Percentiles rank a stretch among this genome's conserved stretches.
Conservation (phyloP, 1,284 basidiomycete species). For the Fomitopsis palustris region DNA sequence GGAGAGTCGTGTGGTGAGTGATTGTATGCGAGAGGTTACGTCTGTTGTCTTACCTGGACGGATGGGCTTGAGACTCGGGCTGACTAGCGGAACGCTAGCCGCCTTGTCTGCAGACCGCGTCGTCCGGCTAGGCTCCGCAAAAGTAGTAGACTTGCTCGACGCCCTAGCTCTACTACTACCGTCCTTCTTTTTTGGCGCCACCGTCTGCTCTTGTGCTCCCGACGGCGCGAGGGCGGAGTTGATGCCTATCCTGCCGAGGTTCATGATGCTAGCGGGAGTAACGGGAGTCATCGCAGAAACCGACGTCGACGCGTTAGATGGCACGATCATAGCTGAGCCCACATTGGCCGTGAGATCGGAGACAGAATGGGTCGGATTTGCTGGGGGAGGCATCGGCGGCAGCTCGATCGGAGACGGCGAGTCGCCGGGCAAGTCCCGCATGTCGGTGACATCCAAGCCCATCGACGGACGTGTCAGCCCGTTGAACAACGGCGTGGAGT, state of each 20-base stretch:
- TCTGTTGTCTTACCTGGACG: conserved; percentile 51
- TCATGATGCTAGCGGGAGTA: conserved; percentile 87
- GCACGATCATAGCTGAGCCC: conserved; percentile 18
- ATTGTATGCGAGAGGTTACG: neutral
- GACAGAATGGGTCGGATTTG: conserved; percentile 40
- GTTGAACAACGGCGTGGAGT: conserved; percentile 61
- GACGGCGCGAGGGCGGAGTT: conserved; percentile 39
- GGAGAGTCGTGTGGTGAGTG: neutral
- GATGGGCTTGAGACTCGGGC: conserved; percentile 61
- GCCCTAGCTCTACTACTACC: conserved; percentile 25
- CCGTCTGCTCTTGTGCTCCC: conserved; percentile 14
- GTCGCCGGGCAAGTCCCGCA: conserved; percentile 40
- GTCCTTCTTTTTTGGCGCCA: conserved; percentile 7
- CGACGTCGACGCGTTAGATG: conserved; percentile 12
- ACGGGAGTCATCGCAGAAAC: conserved; percentile 57
- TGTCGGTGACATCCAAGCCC: conserved; percentile 26
- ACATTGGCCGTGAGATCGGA: conserved; percentile 14
- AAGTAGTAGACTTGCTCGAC: conserved; percentile 26
- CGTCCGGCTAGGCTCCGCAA: conserved; percentile 5
- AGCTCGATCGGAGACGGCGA: conserved; percentile 83
- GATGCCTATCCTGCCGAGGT: conserved; percentile 61
- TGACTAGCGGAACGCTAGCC: conserved; percentile 29
- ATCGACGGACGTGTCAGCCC: conserved; percentile 23
- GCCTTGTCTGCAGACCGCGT: conserved; percentile 13
- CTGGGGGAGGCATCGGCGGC: conserved; percentile 73